Evolutionary conservation across 2,329 filamentous ascomycete genomes (phyloP).

Genomic region (Hypocrella siamensis): DNA sequence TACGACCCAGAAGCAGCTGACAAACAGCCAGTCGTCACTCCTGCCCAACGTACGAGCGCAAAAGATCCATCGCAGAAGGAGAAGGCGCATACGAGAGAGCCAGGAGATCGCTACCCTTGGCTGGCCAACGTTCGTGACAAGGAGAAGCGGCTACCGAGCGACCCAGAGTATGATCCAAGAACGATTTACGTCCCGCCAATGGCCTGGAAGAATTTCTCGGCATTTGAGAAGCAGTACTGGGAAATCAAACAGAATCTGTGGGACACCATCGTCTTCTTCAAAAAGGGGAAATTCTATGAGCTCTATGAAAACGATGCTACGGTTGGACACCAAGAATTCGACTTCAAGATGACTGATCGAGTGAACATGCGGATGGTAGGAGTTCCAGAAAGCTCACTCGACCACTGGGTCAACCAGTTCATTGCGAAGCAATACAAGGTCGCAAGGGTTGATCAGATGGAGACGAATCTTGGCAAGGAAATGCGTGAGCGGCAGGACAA

Average conservation of each 20-base stretch:
- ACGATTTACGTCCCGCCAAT: constrained; percentile 78
- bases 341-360: constrained; percentile 91
- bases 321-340: constrained; percentile 89
- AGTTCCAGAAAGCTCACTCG: constrained; percentile 87
- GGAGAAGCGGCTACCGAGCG: constrained; percentile 59
- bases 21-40: constrained; percentile 18
- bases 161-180: constrained; percentile 81
- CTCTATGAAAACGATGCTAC: constrained; percentile 96
- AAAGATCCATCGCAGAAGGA: constrained; percentile 26
- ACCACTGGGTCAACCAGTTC: constrained; percentile 96
- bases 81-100: constrained; percentile 69
- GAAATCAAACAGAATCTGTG: constrained; percentile 97
- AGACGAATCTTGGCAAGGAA: constrained; percentile 89
- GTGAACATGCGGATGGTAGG: constrained; percentile 99
- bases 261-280: constrained; percentile 98
- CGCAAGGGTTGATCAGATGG: constrained; percentile 88
- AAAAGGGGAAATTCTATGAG: constrained; percentile 99
- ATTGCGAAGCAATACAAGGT: constrained; percentile 98
- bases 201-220: constrained; percentile 70
- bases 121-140: constrained; percentile 74
- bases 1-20: constrained; percentile 34
- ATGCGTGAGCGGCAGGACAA: constrained; percentile 82
- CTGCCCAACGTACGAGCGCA: constrained; percentile 12
- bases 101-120: constrained; percentile 80
- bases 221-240: constrained; percentile 98